Evolutionary conservation across 805 yeast genomes (phyloP).

Genomic region (Candida quercuum): DNA sequence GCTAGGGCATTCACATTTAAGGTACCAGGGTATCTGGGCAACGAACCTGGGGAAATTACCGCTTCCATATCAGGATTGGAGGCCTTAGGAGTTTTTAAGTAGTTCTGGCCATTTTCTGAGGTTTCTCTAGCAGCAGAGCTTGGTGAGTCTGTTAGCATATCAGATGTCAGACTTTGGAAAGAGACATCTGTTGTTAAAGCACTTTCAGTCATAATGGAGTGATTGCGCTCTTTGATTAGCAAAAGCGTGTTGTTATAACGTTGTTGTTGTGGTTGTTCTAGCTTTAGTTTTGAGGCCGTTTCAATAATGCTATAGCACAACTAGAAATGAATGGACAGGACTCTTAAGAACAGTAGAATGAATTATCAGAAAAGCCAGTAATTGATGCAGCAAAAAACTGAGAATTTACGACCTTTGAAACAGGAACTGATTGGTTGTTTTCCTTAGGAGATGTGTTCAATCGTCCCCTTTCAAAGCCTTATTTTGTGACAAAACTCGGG

Average conservation of each 20-base stretch:
- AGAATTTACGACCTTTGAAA: too few relatives aligned
- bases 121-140: neutral
- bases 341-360: neutral
- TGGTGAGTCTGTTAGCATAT: neutral
- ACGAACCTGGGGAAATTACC: constrained; percentile 20
- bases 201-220: neutral
- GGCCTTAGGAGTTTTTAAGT: constrained; percentile 13
- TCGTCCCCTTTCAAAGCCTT: too few relatives aligned
- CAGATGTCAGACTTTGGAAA: constrained; percentile 4
- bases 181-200: constrained; percentile 3
- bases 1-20: constrained; percentile 41
- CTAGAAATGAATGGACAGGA: constrained; percentile 5
- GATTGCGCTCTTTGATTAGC: neutral
- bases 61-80: constrained; percentile 7
- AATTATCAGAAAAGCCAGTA: too few relatives aligned
- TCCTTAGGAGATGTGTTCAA: too few relatives aligned
- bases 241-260: neutral
- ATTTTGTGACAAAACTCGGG: too few relatives aligned
- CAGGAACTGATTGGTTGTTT: too few relatives aligned
- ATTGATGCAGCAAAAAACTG: too few relatives aligned
- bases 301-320: neutral
- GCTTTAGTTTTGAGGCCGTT: too few relatives aligned
- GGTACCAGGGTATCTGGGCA: constrained; percentile 43
- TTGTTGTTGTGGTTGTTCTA: neutral
- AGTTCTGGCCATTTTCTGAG: neutral